A percentile compares a stretch with the other conserved stretches of the same genome.
Conservation (phyloP, 2,329 filamentous ascomycete genomes). For the Colletotrichum zoysiae region DNA sequence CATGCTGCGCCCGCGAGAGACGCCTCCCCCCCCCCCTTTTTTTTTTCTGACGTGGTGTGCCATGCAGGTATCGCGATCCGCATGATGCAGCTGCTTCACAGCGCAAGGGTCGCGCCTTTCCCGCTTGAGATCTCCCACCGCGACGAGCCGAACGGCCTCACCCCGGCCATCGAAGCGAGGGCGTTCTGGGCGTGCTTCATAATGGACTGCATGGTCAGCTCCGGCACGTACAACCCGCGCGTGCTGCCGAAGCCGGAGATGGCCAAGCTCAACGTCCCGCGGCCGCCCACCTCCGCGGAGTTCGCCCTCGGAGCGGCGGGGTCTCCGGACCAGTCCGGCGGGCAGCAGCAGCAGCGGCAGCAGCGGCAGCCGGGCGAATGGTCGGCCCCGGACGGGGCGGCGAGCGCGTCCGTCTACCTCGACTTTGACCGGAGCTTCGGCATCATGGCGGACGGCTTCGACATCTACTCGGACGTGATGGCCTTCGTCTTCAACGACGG, state of each 20-base stretch:
- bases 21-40: too few species aligned
- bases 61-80: constrained; percentile 52
- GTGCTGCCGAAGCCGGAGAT: constrained; percentile 53
- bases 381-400: constrained; percentile 21
- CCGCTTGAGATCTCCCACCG: constrained; percentile 45
- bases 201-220: constrained; percentile 59
- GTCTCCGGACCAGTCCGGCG: constrained; percentile 5
- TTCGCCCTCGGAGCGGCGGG: constrained; percentile 24
- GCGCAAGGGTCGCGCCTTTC: constrained; percentile 46
- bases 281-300: constrained; percentile 39
- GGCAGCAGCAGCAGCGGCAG: too few species aligned
- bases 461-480: constrained; percentile 58
- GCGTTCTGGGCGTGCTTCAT: constrained; percentile 62
- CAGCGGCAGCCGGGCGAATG: constrained; percentile 42
- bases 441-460: constrained; percentile 57
- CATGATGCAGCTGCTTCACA: constrained; percentile 54
- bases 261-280: constrained; percentile 49
- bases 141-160: constrained; percentile 43
- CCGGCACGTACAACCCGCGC: constrained; percentile 54
- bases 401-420: constrained; percentile 39
- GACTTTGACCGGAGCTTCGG: constrained; percentile 49
- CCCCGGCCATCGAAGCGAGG: constrained; percentile 52
- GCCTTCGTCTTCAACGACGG: constrained; percentile 59
- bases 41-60: not conserved
- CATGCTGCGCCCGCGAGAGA: not conserved